Evolutionary conservation across 352 stramenopile genomes (phyloP).

Genomic region (Phytopythium oedochilum): DNA sequence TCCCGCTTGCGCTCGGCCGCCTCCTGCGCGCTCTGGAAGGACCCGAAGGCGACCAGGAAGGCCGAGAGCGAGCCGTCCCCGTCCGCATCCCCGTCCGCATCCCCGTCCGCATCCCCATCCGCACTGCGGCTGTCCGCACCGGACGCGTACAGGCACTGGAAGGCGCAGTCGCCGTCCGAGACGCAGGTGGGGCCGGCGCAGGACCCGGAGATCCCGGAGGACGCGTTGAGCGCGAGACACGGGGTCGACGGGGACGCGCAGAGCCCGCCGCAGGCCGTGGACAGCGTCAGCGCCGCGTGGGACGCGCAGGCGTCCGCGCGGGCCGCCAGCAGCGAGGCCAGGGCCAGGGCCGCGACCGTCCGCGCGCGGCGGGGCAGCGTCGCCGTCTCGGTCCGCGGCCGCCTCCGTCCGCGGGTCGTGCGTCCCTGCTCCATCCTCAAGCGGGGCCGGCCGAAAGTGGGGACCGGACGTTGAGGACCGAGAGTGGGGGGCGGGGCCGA

Average conservation of each 20-base stretch:
- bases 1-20: slow-evolving; percentile 12
- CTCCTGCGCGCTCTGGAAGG: slow-evolving; percentile 21
- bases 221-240: slow-evolving; percentile 16
- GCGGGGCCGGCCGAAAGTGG: too few species aligned
- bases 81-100: neutral
- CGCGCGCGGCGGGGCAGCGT: neutral
- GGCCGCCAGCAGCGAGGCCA: neutral
- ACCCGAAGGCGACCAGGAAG: slow-evolving; percentile 24
- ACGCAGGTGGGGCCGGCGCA: slow-evolving; percentile 11
- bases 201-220: slow-evolving; percentile 7
- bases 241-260: slow-evolving; percentile 10
- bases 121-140: slow-evolving; percentile 6
- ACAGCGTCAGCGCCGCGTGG: slow-evolving; percentile 10
- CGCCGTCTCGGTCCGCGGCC: neutral
- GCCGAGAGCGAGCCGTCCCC: slow-evolving; percentile 9
- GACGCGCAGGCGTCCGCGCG: neutral
- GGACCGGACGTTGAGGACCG: neutral
- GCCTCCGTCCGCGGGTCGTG: neutral
- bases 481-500: neutral
- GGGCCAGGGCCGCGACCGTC: neutral
- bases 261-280: slow-evolving; percentile 12
- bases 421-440: neutral
- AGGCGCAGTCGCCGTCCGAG: slow-evolving; percentile 11
- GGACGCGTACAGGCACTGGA: slow-evolving; percentile 10
- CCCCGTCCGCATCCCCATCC: too few species aligned